Base-by-base conservation (phyloP, 2,329 filamentous ascomycete species). In the Colletotrichum sp. region DNA sequence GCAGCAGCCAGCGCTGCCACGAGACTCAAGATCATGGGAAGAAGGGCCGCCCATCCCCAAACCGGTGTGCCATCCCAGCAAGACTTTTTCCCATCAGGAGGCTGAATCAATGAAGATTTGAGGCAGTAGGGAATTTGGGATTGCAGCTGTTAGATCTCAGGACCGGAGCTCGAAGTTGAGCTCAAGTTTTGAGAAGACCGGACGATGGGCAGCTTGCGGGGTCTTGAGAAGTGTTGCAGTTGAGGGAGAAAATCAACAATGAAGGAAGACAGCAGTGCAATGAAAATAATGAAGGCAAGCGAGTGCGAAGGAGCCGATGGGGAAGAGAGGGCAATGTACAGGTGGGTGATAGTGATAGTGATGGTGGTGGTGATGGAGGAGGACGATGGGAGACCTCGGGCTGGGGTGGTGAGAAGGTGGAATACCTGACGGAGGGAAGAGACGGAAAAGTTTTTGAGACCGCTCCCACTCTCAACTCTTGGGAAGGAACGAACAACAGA, bases 51-150 rank as follows among this genome's bases (percentile, higher is more conserved):
- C 43, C 43, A n/a, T 13, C 10, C 43, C 43, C 43, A 48, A 48
- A 1, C 1, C n/a, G 18, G 4, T 48, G 10, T 48, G 43, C n/a
- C n/a, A 21, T 18, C 0, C 43, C 4, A 48, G 18, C 6, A 21
- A 13, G 4, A 4, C 43, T 13, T 48, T 48, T 21, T 21, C n/a
- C n/a, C 4, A n/a, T 3, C 6, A 4, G 6, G 6, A 48, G n/a
- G 13, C 43, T 48, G 10, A 48, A 13, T 6, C 3, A 48, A 48
- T 21, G 43, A 2, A 4, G n/a, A 3, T n/a, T 21, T 21, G n/a
- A 48, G 43, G 43, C 0, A 48, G 3, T 1, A 21, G n/a, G 3
- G 7, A 1, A 48, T 7, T 1, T 13, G 43, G n/a, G 10, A 13
- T 21, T n/a, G 39, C 9, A 43, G 39, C 18, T 43, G n/a, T 3